Percentiles rank a stretch among this genome's conserved stretches.
Conservation (phyloP, 495 filamentous ascomycete genomes). For the Neurospora pannonica region DNA sequence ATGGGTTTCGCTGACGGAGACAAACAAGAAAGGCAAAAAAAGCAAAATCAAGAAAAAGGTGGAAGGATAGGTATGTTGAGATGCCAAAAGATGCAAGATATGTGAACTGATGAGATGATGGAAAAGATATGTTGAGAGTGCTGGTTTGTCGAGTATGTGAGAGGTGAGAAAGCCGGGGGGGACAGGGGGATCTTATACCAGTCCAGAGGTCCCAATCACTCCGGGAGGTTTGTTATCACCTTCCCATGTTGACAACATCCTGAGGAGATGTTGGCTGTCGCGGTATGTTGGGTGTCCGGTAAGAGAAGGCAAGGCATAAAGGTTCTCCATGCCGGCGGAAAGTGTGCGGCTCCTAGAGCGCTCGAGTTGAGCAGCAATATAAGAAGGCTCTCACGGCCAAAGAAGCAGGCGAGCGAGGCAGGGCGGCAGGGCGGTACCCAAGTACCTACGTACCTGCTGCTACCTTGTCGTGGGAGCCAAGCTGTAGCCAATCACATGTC, state of each 20-base stretch:
- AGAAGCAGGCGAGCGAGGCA: background rate
- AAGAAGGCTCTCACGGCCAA: background rate
- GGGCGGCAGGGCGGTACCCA: background rate
- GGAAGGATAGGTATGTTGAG: background rate
- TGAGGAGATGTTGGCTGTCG: background rate
- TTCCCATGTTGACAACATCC: background rate
- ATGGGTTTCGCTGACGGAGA: background rate
- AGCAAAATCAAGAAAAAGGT: background rate
- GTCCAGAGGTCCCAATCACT: background rate
- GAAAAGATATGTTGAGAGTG: background rate
- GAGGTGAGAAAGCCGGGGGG: background rate
- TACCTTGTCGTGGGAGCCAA: background rate
- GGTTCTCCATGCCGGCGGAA: background rate
- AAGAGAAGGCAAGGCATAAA: background rate
- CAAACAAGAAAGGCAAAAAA: background rate
- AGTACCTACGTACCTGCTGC: background rate
- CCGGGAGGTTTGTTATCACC: background rate
- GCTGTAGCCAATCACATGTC: background rate
- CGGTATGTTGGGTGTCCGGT: background rate
- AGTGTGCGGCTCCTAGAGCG: background rate
- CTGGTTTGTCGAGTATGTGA: background rate
- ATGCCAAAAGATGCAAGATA: background rate
- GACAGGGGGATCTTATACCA: background rate
- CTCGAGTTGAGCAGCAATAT: background rate
- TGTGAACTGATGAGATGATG: background rate